Conservation (phyloP, 2,329 filamentous ascomycete genomes). For the Pseudocercospora ulei region DNA sequence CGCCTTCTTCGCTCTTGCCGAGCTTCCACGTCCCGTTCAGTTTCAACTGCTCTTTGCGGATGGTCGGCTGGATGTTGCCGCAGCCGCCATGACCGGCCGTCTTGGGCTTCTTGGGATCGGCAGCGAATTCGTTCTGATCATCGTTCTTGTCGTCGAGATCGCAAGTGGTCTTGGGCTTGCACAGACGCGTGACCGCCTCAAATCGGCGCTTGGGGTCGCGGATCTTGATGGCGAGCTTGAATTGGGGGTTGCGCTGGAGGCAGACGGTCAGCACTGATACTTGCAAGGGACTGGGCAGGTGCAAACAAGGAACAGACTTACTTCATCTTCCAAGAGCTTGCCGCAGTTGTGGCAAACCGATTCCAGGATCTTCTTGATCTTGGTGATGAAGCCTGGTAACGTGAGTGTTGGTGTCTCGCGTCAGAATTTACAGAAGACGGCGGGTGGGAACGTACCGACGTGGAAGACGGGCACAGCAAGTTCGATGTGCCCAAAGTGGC, state of each 20-base stretch:
- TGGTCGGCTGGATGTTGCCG: slow-evolving; percentile 78
- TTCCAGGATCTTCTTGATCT: slow-evolving; percentile 98
- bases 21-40: slow-evolving; percentile 67
- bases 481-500: slow-evolving; percentile 98
- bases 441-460: slow-evolving; percentile 47
- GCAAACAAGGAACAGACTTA: slow-evolving; percentile 56
- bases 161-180: slow-evolving; percentile 78
- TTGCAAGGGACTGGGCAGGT: slow-evolving; percentile 12
- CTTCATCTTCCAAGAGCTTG: slow-evolving; percentile 93
- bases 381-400: slow-evolving; percentile 78
- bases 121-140: slow-evolving; percentile 59
- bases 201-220: slow-evolving; percentile 93
- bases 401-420: slow-evolving; percentile 16
- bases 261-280: slow-evolving; percentile 41
- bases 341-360: slow-evolving; percentile 98
- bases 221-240: slow-evolving; percentile 67
- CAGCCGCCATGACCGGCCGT: slow-evolving; percentile 68
- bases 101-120: slow-evolving; percentile 48
- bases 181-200: slow-evolving; percentile 80
- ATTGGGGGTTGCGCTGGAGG: slow-evolving; percentile 70
- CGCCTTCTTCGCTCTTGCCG: slow-evolving; percentile 63
- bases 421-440: background rate
- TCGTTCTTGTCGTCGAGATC: slow-evolving; percentile 66
- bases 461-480: slow-evolving; percentile 94
- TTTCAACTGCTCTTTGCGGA: slow-evolving; percentile 77